phyloP scores from a whole-genome alignment of 2,329 filamentous ascomycete genomes.

The Escovopsis sp. region DNA sequence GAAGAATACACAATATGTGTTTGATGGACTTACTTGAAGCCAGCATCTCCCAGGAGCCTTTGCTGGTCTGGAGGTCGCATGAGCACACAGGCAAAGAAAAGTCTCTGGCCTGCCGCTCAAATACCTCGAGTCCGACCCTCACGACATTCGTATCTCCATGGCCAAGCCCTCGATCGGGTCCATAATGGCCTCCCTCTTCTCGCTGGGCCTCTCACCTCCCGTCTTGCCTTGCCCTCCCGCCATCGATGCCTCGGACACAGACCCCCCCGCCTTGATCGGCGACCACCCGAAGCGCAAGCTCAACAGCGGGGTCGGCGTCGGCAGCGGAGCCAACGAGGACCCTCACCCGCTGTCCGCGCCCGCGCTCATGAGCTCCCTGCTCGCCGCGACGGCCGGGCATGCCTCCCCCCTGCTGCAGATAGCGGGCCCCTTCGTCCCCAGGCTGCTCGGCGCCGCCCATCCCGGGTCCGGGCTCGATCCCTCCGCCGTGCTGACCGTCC shows the following conservation, averaged over 20 bases:
- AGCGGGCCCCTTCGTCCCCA: slow-evolving; percentile 29
- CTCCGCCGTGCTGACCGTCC: slow-evolving; percentile 27
- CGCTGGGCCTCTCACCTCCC: slow-evolving; percentile 14
- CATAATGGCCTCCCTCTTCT: slow-evolving; percentile 13
- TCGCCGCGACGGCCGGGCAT: slow-evolving; percentile 28
- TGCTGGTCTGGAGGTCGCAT: too few relatives aligned
- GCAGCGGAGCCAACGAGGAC: neutral
- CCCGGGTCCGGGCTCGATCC: slow-evolving; percentile 37
- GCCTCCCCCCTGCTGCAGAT: slow-evolving; percentile 26
- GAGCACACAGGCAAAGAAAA: too few relatives aligned
- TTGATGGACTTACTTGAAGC: too few relatives aligned
- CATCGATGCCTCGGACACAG: slow-evolving; percentile 8
- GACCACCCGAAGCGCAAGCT: too few relatives aligned
- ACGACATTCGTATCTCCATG: too few relatives aligned
- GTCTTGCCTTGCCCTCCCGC: slow-evolving; percentile 11
- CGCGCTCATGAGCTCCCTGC: slow-evolving; percentile 28
- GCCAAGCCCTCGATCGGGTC: slow-evolving; percentile 1
- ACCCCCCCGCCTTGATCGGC: too few relatives aligned
- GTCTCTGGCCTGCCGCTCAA: too few relatives aligned
- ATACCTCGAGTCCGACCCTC: neutral
- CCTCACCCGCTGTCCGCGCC: slow-evolving; percentile 13
- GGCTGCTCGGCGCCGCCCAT: slow-evolving; percentile 25
- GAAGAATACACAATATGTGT: too few relatives aligned
- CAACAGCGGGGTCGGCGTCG: neutral
- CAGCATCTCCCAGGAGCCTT: too few relatives aligned